Conservation (phyloP, 78 protist species). For the Anaeramoeba flamelloides region DNA sequence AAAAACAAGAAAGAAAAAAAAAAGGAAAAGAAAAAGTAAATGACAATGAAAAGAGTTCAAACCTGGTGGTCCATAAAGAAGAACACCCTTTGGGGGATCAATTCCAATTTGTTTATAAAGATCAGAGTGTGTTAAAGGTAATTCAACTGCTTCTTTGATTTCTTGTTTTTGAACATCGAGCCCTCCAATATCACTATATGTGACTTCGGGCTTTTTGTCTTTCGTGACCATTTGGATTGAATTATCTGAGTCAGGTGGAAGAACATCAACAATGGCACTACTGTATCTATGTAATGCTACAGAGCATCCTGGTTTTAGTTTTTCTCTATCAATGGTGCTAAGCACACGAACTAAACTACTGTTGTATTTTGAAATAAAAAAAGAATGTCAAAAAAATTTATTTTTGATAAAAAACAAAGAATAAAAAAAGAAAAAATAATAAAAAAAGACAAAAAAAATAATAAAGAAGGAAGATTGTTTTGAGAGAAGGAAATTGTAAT, state of each 20-base stretch:
- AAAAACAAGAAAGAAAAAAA: constrained; percentile 4
- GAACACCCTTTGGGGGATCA: constrained; percentile 99
- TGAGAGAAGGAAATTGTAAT: too few species aligned
- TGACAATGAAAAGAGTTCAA: constrained; percentile 13
- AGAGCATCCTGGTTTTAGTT: constrained; percentile 88
- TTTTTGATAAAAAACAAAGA: too few species aligned
- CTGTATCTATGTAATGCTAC: constrained; percentile 88
- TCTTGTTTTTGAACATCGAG: constrained; percentile 98
- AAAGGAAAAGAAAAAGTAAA: constrained; percentile 1
- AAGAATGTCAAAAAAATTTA: too few species aligned
- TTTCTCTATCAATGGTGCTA: constrained; percentile 91
- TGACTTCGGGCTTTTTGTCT: constrained; percentile 48
- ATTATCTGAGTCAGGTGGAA: constrained; percentile 96
- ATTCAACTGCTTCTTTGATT: constrained; percentile 98
- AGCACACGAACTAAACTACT: constrained; percentile 84
- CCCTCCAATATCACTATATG: constrained; percentile 54
- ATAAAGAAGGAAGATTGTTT: too few species aligned
- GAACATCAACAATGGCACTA: constrained; percentile 82
- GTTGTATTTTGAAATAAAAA: too few species aligned
- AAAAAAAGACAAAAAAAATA: too few species aligned
- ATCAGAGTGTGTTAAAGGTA: constrained; percentile 74
- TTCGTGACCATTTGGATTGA: constrained; percentile 64
- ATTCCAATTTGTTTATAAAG: constrained; percentile 87
- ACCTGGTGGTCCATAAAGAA: constrained; percentile 98
- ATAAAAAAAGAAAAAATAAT: too few species aligned